phyloP scores from a whole-genome alignment of 305 asterid species.

The Fraxinus floribunda region DNA sequence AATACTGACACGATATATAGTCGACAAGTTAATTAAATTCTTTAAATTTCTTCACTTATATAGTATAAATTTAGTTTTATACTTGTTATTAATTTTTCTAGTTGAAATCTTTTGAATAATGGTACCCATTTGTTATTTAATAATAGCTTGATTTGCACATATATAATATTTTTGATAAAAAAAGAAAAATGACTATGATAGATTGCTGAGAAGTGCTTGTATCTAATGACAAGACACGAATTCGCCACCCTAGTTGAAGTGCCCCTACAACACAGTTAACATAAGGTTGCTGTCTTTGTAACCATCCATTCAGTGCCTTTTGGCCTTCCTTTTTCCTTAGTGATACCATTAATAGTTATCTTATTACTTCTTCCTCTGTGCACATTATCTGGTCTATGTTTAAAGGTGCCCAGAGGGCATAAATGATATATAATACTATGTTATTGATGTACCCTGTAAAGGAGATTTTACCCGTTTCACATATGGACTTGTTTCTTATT shows the following conservation, averaged over 20 bases:
- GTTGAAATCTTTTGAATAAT: background rate
- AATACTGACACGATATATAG: too few species aligned
- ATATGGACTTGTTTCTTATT: background rate
- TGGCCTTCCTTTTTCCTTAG: background rate
- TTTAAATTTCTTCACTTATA: too few species aligned
- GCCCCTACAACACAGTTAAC: background rate
- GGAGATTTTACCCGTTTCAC: background rate
- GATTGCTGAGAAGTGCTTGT: background rate
- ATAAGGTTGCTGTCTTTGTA: background rate
- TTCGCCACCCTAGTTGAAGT: background rate
- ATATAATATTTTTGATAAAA: background rate
- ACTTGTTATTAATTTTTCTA: too few species aligned
- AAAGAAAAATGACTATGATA: background rate
- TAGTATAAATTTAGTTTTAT: too few species aligned
- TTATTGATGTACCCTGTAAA: background rate
- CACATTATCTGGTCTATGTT: background rate
- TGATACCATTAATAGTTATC: background rate
- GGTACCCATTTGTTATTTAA: background rate
- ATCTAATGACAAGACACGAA: background rate
- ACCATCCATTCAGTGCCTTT: background rate
- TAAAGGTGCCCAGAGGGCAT: background rate
- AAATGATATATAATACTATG: background rate
- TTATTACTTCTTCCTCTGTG: slow-evolving; percentile 5
- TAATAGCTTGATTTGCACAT: background rate
- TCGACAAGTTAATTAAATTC: too few species aligned